These are phyloP conservation scores for Plasmodium sp. DNA, from an alignment of 169 alveolate species.

Conservation along the genomic window DNA sequence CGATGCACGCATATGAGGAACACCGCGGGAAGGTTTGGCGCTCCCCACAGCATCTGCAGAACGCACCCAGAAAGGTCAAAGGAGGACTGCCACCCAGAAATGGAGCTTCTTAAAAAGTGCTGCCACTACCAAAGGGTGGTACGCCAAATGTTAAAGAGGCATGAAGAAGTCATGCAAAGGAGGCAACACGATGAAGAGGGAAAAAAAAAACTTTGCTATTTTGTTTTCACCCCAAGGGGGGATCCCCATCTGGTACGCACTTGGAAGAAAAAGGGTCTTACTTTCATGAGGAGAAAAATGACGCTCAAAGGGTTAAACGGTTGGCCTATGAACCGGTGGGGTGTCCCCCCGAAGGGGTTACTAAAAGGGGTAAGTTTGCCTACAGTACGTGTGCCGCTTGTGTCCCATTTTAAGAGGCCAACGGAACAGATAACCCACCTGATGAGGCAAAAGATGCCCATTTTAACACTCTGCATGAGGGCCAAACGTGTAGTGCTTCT, in stretches of 20 bases:
- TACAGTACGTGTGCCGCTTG: background rate
- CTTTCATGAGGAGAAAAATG: background rate
- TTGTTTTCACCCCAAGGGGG: background rate
- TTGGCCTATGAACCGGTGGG: background rate
- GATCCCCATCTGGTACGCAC: background rate
- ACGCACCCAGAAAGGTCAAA: background rate
- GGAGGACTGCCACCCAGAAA: background rate
- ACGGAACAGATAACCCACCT: background rate
- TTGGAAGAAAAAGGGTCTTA: background rate
- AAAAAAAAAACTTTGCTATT: background rate
- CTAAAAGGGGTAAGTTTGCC: background rate
- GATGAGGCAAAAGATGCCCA: background rate
- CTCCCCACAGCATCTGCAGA: background rate
- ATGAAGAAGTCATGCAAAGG: background rate
- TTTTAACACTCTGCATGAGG: slow-evolving; percentile 4
- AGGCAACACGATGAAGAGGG: background rate
- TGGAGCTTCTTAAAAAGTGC: background rate
- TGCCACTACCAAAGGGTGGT: background rate
- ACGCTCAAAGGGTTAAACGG: background rate
- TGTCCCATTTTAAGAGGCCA: background rate
- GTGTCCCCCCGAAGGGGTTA: background rate
- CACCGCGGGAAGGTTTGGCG: background rate
- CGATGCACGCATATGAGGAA: background rate
- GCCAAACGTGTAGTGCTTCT: background rate
- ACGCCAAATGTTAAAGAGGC: background rate